Percentiles rank a stretch among this genome's conserved stretches.
phyloP scores from a whole-genome alignment of 495 filamentous ascomycete genomes.

The Choiromyces venosus region DNA sequence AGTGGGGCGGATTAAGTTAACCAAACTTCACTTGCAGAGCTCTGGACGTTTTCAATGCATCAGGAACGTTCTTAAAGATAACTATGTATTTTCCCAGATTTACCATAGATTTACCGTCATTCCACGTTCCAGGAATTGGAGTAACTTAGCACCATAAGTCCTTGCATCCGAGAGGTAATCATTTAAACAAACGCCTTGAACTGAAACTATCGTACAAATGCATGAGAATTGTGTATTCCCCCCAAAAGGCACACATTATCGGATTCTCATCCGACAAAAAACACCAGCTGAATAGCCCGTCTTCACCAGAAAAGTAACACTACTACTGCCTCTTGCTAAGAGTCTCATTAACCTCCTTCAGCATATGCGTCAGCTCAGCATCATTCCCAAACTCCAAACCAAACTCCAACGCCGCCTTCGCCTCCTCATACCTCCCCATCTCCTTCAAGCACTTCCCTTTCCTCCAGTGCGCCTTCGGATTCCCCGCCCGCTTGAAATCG shows the following conservation, averaged over 20 bases:
- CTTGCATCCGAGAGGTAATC: neutral
- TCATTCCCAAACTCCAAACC: slow-evolving; percentile 75
- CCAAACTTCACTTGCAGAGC: neutral
- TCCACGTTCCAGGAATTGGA: neutral
- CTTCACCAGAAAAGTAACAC: neutral
- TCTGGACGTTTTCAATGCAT: neutral
- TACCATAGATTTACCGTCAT: no score
- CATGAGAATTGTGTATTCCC: neutral
- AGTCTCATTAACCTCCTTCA: slow-evolving; percentile 57
- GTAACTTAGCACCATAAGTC: neutral
- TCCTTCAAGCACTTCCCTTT: slow-evolving; percentile 74
- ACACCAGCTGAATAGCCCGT: neutral
- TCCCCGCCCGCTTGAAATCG: slow-evolving; percentile 78
- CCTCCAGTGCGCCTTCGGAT: slow-evolving; percentile 92
- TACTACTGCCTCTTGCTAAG: slow-evolving; percentile 27
- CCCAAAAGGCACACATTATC: no score
- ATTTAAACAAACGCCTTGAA: neutral
- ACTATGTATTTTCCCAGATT: neutral
- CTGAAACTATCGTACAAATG: neutral
- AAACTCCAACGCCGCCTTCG: slow-evolving; percentile 61
- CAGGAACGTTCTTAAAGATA: neutral
- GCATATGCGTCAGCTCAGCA: slow-evolving; percentile 61
- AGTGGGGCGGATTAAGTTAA: neutral
- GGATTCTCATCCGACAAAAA: neutral
- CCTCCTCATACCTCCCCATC: slow-evolving; percentile 86